These are phyloP conservation scores for Meira nashicola DNA, from an alignment of 1,284 basidiomycete species.

Conservation along the genomic window DNA sequence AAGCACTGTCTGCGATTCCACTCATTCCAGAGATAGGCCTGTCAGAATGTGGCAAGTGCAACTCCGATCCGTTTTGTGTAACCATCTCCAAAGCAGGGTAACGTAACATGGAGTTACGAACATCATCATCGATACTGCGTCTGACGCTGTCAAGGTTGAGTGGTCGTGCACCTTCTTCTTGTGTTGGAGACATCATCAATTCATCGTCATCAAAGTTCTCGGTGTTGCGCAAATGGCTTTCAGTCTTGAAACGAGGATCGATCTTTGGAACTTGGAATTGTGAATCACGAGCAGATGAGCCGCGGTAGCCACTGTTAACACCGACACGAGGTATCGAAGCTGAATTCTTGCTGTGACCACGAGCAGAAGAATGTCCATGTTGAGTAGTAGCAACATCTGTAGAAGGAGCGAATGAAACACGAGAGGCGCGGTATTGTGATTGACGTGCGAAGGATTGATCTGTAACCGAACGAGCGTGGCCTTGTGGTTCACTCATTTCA, in stretches of 20 bases:
- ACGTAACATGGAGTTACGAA: constrained; percentile 38
- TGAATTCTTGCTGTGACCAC: constrained; percentile 9
- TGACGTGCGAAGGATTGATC: constrained; percentile 1
- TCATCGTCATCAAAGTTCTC: constrained; percentile 9
- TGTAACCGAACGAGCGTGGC: not conserved
- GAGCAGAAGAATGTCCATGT: constrained; percentile 22
- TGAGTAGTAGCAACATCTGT: constrained; percentile 37
- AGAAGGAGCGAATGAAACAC: constrained; percentile 36
- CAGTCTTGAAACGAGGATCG: constrained; percentile 34
- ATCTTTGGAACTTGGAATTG: constrained; percentile 35
- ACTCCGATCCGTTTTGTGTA: constrained; percentile 19
- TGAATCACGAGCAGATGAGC: constrained; percentile 16
- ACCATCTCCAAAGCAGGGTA: constrained; percentile 41
- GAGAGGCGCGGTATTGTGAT: constrained; percentile 4
- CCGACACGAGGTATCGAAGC: constrained; percentile 24
- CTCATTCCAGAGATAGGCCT: constrained; percentile 13
- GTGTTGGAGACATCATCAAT: constrained; percentile 2
- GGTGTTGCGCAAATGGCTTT: constrained; percentile 20
- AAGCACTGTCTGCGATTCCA: constrained; percentile 12
- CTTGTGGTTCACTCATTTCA: constrained; percentile 4
- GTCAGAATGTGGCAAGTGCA: constrained; percentile 18
- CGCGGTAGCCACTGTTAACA: not conserved
- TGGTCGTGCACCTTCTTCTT: constrained; percentile 20
- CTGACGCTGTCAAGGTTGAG: constrained; percentile 10
- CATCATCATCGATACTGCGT: constrained; percentile 19